Evolutionary conservation across 2,329 filamentous ascomycete genomes (phyloP), one percentile per base, ranked within the genome.

Genomic region (Botrytis galanthina): DNA sequence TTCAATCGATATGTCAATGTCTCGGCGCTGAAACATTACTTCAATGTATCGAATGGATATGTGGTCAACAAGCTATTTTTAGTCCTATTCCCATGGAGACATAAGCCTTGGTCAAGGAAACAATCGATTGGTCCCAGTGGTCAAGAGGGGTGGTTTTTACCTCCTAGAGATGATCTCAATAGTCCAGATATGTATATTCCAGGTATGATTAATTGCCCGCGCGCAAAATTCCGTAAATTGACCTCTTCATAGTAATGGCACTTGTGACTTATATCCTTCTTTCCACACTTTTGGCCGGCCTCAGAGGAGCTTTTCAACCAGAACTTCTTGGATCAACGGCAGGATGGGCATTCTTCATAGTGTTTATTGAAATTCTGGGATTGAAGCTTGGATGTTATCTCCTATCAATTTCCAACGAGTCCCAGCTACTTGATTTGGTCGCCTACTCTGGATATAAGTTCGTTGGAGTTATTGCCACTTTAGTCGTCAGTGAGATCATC

Each of bases 171-270:
- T 82, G 96, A 99, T 81, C 87, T 98, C 83, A 99, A 99, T 84
- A 97, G 94, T 77, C 96, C 97, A 26, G 96, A 99, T 84, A 98
- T 99, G 95, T 99, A 99, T 85, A 99, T 99, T 79, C 95, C 95
- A 74, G 72, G 72, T 72, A 73, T 22, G 68, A 57, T 44, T 16
- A 57, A 29, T 59, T 20, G 12, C 37, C 37, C 16, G 3, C 29
- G 9, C 10, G 44, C 51, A 8, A n/a, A 4, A 18, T 35, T 22
- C 4, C 4, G 14, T n/a, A 39, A 54, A 32, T 35, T 73, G n/a
- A 73, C 32, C 6, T 35, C 10, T 20, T 39, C 18, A 39, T 10
- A 73, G 92, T 97, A 80, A 99, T 99, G 96, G 95, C 96, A 1
- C 87, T 99, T 71, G 94, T 98, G 64, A 99, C 96, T 37, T 99